phyloP scores from a whole-genome alignment of 331 rosid genomes.

The Rhamnella rubrinervis region DNA sequence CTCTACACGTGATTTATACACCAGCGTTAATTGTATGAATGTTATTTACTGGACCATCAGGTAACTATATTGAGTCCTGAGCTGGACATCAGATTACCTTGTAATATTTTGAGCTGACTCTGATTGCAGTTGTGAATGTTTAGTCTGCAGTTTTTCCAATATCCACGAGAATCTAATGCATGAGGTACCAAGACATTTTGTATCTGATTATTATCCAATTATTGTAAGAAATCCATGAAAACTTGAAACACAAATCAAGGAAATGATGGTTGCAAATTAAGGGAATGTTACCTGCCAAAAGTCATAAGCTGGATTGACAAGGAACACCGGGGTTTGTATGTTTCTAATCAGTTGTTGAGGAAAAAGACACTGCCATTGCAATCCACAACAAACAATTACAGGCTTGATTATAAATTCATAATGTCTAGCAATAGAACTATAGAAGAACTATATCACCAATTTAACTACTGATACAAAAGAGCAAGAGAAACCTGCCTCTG shows the following conservation, averaged over 20 bases:
- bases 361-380: constrained; percentile 75
- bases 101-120: constrained; percentile 51
- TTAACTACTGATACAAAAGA: not conserved
- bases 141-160: constrained; percentile 73
- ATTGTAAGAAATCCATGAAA: constrained; percentile 23
- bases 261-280: constrained; percentile 25
- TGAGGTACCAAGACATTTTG: constrained; percentile 79
- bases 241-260: not conserved
- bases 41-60: constrained; percentile 2
- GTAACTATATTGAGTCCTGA: not conserved
- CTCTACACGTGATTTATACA: not conserved
- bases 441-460: not conserved
- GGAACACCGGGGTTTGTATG: constrained; percentile 68
- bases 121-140: constrained; percentile 55
- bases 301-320: constrained; percentile 90
- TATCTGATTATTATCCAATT: constrained; percentile 47
- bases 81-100: constrained; percentile 47
- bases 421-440: not conserved
- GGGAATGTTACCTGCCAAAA: constrained; percentile 81
- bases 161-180: constrained; percentile 58
- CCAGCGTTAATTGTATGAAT: not conserved
- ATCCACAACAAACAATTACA: constrained; percentile 22
- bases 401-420: constrained; percentile 6
- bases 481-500: constrained; percentile 54
- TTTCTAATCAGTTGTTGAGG: constrained; percentile 65